These are phyloP conservation scores for Picochlorum costavermella DNA, from an alignment of 139 green algal genomes.

Conservation along the genomic window DNA sequence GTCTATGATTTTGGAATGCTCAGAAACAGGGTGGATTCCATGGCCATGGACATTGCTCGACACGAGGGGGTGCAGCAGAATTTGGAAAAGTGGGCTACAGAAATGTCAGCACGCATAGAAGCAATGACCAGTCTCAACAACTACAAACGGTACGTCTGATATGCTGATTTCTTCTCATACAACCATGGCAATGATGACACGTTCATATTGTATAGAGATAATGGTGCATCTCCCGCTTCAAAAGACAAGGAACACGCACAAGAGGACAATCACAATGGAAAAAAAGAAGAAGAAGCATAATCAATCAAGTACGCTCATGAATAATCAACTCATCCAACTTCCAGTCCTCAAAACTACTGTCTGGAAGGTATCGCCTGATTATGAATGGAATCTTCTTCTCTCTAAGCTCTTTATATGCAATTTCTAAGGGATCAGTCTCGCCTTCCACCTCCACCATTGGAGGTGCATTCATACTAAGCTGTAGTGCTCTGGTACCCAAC, in stretches of 20 bases:
- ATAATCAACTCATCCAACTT: conserved; percentile 85
- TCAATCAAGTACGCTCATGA: conserved; percentile 38
- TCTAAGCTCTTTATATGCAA: conserved; percentile 89
- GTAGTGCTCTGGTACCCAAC: conserved; percentile 87
- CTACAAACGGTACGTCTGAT: no score
- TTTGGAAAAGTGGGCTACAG: no score
- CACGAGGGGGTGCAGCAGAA: no score
- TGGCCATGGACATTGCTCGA: not conserved
- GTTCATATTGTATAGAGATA: no score
- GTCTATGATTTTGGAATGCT: not conserved
- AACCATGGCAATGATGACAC: no score
- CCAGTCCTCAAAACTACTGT: conserved; percentile 97
- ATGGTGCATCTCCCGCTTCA: no score
- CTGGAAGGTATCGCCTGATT: conserved; percentile 91
- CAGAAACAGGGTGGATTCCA: not conserved
- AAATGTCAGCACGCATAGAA: no score
- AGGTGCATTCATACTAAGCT: conserved; percentile 92
- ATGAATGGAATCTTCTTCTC: conserved; percentile 97
- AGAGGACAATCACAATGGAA: no score
- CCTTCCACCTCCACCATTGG: conserved; percentile 87
- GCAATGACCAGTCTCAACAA: no score
- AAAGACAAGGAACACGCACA: no score
- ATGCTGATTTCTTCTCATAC: no score
- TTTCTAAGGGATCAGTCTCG: conserved; percentile 64
- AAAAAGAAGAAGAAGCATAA: no score